Evolutionary conservation across 495 filamentous ascomycete genomes (phyloP), one percentile per base, ranked within the genome.

Genomic region (Chaetomium cochliodes): DNA sequence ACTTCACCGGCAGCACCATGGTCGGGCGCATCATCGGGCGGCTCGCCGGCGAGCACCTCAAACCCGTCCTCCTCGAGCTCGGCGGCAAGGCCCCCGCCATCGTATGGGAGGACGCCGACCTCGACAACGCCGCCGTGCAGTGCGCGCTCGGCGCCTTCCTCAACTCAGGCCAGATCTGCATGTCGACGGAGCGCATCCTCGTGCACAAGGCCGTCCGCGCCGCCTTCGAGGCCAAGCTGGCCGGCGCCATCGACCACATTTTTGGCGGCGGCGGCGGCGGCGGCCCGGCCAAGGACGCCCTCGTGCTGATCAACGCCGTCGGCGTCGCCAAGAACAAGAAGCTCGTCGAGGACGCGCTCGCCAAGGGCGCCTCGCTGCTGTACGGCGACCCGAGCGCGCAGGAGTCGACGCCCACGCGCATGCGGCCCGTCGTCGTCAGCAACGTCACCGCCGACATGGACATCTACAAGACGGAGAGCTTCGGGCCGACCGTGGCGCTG

Each of bases 121-220:
- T 90, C 13, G 79, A 83, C 37, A 64, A 78, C 41, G 88, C 87
- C 2, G 88, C 86, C 0, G 51, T 71, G 28, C 74, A 79, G 54
- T 82, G 81, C 68, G 78, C 79, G 0, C 59, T 80, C 5, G 85
- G 85, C 2, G 78, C 84, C 5, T 85, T 87, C 73, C 60, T 85
- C 49, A 80, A 85, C 69, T 73, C 84, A 25, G 93, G 93, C 1
- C 93, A 97, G 80, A 86, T 96, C 56, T 97, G 93, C 80, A 94
- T 97, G 93, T 84, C 86, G 3, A 96, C 92, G 0, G 93, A 97
- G 78, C 86, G 89, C 28, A 90, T 97, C 72, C 76, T 97, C 23
- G 90, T 96, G 25, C 90, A 96, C 72, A 84, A 85, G 44, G 80
- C 82, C 18, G 75, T 96, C 59, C 83, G 83, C 28, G 81, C 81